phyloP scores from a whole-genome alignment of 225 moss, liverwort and hornwort genomes.

The Sphagnum tenellum region DNA sequence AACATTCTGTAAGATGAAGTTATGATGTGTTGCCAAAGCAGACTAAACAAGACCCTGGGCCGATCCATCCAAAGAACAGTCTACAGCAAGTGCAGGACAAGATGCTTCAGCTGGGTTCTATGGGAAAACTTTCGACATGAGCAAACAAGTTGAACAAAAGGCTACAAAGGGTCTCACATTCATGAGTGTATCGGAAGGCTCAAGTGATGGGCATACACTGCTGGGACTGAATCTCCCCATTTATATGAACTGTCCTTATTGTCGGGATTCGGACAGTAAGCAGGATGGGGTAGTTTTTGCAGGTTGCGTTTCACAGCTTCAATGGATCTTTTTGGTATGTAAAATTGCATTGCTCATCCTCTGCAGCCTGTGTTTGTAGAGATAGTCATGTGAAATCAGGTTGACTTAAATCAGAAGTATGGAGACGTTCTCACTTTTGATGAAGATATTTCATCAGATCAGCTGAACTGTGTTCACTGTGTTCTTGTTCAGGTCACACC shows the following conservation, averaged over 20 bases:
- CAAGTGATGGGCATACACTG: constrained; percentile 64
- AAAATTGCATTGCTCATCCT: background rate
- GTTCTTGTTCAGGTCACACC: constrained; percentile 68
- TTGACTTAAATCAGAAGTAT: background rate
- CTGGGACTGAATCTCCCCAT: constrained; percentile 82
- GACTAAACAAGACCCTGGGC: constrained; percentile 15
- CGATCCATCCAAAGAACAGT: constrained; percentile 2
- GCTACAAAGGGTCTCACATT: constrained; percentile 23
- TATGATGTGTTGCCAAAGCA: constrained; percentile 6
- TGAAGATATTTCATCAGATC: no score
- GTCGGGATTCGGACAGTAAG: constrained; percentile 53
- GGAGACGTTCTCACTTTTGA: no score
- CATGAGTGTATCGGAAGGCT: constrained; percentile 47
- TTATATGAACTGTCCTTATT: constrained; percentile 87
- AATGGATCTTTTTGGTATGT: constrained; percentile 83
- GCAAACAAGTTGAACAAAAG: constrained; percentile 12
- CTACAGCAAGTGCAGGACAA: background rate
- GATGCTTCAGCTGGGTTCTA: constrained; percentile 4
- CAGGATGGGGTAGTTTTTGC: constrained; percentile 49
- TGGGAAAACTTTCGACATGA: constrained; percentile 3
- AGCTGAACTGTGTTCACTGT: no score
- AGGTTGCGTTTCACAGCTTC: constrained; percentile 86
- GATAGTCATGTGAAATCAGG: background rate
- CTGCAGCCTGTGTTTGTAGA: background rate
- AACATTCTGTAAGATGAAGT: constrained; percentile 1